These are phyloP conservation scores for Zygotorulaspora danielsina DNA, from an alignment of 805 yeast genomes.

Conservation along the genomic window DNA sequence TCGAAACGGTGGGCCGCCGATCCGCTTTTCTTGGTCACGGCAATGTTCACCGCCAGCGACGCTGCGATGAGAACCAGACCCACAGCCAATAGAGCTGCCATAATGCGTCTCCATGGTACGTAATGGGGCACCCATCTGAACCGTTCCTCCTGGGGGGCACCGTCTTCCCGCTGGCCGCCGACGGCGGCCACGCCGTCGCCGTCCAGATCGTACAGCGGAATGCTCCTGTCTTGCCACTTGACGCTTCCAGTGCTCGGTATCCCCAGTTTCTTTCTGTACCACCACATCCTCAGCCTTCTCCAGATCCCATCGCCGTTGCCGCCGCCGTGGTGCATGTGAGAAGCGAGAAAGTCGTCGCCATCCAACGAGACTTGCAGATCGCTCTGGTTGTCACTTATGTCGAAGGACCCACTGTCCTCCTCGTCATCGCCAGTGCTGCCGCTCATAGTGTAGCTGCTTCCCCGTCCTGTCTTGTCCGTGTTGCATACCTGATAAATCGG, in stretches of 20 bases:
- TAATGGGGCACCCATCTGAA: not conserved
- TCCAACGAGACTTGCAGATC: conserved; percentile 1
- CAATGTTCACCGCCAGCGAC: conserved; percentile 1
- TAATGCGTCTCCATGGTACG: not conserved
- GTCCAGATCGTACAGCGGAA: conserved; percentile 25
- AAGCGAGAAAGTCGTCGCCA: not conserved
- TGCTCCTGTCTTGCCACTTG: conserved; percentile 15
- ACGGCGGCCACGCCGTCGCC: conserved; percentile 9
- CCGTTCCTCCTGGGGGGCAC: not conserved
- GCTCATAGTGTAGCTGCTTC: no score
- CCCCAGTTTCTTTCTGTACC: conserved; percentile 2
- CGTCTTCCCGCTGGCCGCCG: not conserved
- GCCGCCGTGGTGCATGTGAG: not conserved
- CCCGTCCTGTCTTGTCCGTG: no score
- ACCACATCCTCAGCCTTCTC: conserved; percentile 3
- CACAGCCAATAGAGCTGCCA: not conserved
- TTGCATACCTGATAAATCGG: no score
- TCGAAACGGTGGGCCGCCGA: conserved; percentile 11
- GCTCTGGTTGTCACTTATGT: not conserved
- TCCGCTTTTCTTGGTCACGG: not conserved
- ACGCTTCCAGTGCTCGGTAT: conserved; percentile 1
- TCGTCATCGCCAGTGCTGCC: not conserved
- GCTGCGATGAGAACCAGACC: conserved; percentile 3
- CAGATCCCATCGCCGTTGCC: conserved; percentile 1
- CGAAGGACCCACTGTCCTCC: not conserved